Base-by-base conservation (phyloP, 306 rosid species). In the Cucurbita argyrosperma region DNA sequence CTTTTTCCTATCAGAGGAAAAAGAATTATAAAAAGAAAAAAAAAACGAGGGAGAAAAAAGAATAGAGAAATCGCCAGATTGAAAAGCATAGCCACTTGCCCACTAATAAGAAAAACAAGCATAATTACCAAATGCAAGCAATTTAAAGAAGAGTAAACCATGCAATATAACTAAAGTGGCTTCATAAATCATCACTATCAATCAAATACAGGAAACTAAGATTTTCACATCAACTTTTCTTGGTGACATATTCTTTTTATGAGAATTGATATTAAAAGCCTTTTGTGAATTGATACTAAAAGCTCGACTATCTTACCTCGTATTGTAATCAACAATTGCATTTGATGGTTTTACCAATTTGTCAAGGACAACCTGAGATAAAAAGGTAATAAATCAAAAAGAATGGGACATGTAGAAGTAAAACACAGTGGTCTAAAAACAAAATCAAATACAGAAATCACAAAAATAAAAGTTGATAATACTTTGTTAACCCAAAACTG, bases 341-440 rank as follows among this genome's bases (percentile, higher is more conserved):
- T 94, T 94, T 76, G 88, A 82, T 18, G 99, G 99, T 80, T 89
- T 91, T 75, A 94, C 99, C 90, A 94, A 81, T 75, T 89, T 84
- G 87, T 94, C 99, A 51, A 91, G 86, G 82, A 94, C 59, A 76
- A 88, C 89, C 99, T 94, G 92, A 52, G 77, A 88, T 40, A 56
- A 18, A 58, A 74, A 30, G 35, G 21, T 13, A 39, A 19, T 39
- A 51, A 74, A 40, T 46, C 16, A 8, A 23, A 18, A 19, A 45
- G 5, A 73, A 56, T 35, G 65, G n/a, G 47, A 38, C 35, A 54
- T 8, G 6, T 14, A 53, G 49, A 70, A 37, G 26, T 62, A 75
- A 16, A 46, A 67, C 7, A 23, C 3, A 19, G 9, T 67, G 56
- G 7, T 23, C 26, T 0, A 46, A 55, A 61, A 18, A 55, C 14